These are phyloP conservation scores for Phialemoniopsis sp. DNA, from an alignment of 2,329 filamentous ascomycete genomes.

Conservation along the genomic window DNA sequence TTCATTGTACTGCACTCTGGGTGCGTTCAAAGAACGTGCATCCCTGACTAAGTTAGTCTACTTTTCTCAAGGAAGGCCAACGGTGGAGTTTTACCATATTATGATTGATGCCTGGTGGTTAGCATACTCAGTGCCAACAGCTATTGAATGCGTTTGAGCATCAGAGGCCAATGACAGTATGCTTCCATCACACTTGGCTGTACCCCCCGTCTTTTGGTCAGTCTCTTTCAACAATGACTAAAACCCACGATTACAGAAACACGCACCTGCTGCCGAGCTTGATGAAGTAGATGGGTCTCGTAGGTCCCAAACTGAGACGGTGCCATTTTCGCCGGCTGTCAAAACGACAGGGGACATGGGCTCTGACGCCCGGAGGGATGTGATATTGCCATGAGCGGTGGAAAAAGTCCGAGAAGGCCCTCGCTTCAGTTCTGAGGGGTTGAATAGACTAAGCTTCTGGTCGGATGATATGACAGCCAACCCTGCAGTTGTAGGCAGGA, in stretches of 20 bases:
- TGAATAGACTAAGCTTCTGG: constrained; percentile 63
- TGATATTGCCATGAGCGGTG: constrained; percentile 59
- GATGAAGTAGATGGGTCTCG: constrained; percentile 31
- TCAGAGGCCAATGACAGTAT: constrained; percentile 65
- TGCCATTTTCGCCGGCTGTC: constrained; percentile 70
- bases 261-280: constrained; percentile 33
- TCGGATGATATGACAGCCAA: constrained; percentile 66
- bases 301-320: constrained; percentile 63
- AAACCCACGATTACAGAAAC: too few relatives aligned
- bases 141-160: constrained; percentile 53
- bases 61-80: background rate
- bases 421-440: constrained; percentile 50
- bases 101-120: constrained; percentile 58
- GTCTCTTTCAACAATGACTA: too few relatives aligned
- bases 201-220: too few relatives aligned
- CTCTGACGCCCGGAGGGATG: constrained; percentile 55
- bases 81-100: constrained; percentile 44
- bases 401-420: constrained; percentile 42
- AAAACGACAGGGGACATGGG: constrained; percentile 49
- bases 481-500: constrained; percentile 43
- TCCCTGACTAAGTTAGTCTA: constrained; percentile 41
- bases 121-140: constrained; percentile 69
- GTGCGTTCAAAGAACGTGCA: constrained; percentile 41
- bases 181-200: constrained; percentile 1
- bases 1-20: constrained; percentile 54